Evolutionary conservation across 306 rosid genomes (phyloP), one percentile per base, ranked within the genome.

Genomic region (Pyrus pyrifolia): DNA sequence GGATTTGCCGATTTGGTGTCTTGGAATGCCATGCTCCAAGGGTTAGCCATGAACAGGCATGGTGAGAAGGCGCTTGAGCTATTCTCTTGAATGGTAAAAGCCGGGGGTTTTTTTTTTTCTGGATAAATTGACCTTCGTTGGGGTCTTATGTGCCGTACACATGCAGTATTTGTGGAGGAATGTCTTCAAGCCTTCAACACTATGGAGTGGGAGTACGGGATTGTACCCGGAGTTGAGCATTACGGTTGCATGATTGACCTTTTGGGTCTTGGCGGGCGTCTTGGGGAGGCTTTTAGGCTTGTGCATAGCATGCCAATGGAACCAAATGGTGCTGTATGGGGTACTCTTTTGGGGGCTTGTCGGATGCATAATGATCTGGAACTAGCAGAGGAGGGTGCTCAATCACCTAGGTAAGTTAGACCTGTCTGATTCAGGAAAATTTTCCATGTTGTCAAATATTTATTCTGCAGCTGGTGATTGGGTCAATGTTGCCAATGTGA

Each of bases 201-300:
- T 4, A 92, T 92, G 97, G 91, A 92, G 82, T 84, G 76, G 59
- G 87, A 88, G 35, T 85, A 88, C 21, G 85, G 89, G 80, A 62
- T 95, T 62, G 89, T 82, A 79, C 95, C 96, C 19, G 68, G 79
- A 74, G 67, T 89, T 52, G 92, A 87, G 86, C 96, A 95, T 75
- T 92, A 90, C 18, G 97, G 96, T 81, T 92, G 97, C 73, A 85
- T 95, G 90, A 72, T 95, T 59, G 97, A 92, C 84, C 96, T 95
- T 25, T 82, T 95, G 25, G 89, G 96, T 42, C 98, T 95, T 11
- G 88, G 90, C 25, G 96, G 97, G 30, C 93, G 81, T 76, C 91
- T 94, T 23, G 70, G 78, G 44, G 96, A 94, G 87, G 98, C 97
- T 81, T 84, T 88, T 80, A 73, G 46, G 74, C 89, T 94, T 73